phyloP scores from a whole-genome alignment of 805 yeast species.

The Tanozyma kutaoensis region DNA sequence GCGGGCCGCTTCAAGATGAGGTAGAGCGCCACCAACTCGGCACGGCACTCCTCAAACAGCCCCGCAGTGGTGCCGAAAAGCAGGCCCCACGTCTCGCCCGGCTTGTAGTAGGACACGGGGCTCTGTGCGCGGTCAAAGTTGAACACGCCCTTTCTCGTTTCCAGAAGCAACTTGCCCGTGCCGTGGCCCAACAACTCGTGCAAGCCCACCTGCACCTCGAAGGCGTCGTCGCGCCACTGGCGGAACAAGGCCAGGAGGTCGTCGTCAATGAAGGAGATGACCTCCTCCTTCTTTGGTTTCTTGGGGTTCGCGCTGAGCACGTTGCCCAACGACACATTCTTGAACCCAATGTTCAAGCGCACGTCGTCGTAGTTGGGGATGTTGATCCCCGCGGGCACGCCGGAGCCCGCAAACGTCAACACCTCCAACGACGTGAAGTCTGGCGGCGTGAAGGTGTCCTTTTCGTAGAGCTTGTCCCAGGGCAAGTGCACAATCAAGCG shows the following conservation, averaged over 20 bases:
- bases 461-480: constrained; percentile 67
- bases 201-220: constrained; percentile 89
- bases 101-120: constrained; percentile 56
- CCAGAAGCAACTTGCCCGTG: constrained; percentile 65
- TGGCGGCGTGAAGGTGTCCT: constrained; percentile 80
- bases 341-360: constrained; percentile 71
- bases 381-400: constrained; percentile 88
- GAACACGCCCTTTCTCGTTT: constrained; percentile 42
- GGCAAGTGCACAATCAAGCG: constrained; percentile 56
- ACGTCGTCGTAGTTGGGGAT: constrained; percentile 90
- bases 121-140: constrained; percentile 59
- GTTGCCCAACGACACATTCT: constrained; percentile 82
- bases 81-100: constrained; percentile 87
- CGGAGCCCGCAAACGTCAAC: constrained; percentile 78
- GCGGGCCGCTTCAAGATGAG: constrained; percentile 49
- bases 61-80: constrained; percentile 75
- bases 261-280: constrained; percentile 50
- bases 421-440: constrained; percentile 88
- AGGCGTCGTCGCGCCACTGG: constrained; percentile 66
- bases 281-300: constrained; percentile 53
- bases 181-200: constrained; percentile 91
- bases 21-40: constrained; percentile 80
- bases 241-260: constrained; percentile 44
- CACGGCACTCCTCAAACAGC: constrained; percentile 86
- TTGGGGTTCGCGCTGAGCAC: constrained; percentile 57